A percentile compares a stretch with the other conserved stretches of the same genome.
Conservation (phyloP, 129 eudicot species). For the Solidago caesia region DNA sequence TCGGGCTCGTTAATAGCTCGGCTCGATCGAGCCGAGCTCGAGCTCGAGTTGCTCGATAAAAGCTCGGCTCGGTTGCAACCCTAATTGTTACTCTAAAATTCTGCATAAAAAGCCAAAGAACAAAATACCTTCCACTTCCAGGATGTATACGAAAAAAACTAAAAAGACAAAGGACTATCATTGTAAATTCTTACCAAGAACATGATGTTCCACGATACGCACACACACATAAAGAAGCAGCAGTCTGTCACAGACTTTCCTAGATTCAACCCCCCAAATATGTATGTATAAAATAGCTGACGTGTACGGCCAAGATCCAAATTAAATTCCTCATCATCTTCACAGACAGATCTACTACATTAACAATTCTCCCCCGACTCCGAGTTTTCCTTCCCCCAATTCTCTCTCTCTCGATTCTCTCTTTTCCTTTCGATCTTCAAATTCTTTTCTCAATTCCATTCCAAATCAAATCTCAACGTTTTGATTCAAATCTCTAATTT, state of each 20-base stretch:
- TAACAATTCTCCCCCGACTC: neutral
- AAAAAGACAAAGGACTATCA: conserved; percentile 6
- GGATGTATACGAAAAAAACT: neutral
- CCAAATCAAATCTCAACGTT: neutral
- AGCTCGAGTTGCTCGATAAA: too few species aligned
- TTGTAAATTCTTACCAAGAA: neutral
- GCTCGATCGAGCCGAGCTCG: too few species aligned
- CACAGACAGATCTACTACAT: conserved; percentile 30
- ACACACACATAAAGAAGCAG: neutral
- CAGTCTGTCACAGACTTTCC: neutral
- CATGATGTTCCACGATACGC: conserved; percentile 5
- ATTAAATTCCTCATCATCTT: conserved; percentile 14
- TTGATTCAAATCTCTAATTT: conserved; percentile 4
- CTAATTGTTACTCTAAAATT: neutral
- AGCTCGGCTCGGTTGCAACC: too few species aligned
- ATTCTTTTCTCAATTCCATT: neutral
- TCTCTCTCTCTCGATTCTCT: conserved; percentile 25
- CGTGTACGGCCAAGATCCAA: conserved; percentile 57
- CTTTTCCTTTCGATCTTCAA: conserved; percentile 2
- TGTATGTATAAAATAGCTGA: conserved; percentile 30
- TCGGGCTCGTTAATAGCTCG: too few species aligned
- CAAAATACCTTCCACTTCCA: neutral
- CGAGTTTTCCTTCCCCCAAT: conserved; percentile 13
- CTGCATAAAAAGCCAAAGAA: neutral
- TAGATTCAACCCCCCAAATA: conserved; percentile 19